These are phyloP conservation scores for Leishmania mexicana DNA, from an alignment of 208 protist species.

Conservation along the genomic window DNA sequence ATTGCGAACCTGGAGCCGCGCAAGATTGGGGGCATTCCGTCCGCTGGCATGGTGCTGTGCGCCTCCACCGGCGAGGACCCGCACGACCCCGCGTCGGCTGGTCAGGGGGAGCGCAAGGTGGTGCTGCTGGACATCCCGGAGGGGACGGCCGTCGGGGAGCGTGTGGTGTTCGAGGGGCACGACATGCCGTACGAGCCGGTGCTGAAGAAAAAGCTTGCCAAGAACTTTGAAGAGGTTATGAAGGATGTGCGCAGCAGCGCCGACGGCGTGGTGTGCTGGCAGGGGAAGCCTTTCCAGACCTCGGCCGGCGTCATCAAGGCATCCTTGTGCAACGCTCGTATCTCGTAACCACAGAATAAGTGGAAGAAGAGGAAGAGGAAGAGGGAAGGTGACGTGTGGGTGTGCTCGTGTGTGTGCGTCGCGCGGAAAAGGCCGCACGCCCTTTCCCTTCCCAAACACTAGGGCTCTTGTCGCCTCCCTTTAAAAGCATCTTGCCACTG, in stretches of 20 bases:
- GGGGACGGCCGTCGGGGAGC: slow-evolving; percentile 86
- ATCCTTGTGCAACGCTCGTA: slow-evolving; percentile 59
- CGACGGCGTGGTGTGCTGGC: slow-evolving; percentile 78
- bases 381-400: background rate
- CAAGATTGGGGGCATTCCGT: slow-evolving; percentile 91
- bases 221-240: slow-evolving; percentile 89
- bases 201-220: slow-evolving; percentile 92
- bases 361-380: too few species aligned
- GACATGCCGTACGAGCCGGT: slow-evolving; percentile 77
- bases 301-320: slow-evolving; percentile 67
- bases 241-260: slow-evolving; percentile 68
- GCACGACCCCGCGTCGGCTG: slow-evolving; percentile 42
- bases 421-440: background rate
- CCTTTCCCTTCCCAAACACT: background rate
- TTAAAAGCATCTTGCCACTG: background rate
- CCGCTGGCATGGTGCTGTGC: slow-evolving; percentile 94
- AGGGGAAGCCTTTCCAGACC: slow-evolving; percentile 67
- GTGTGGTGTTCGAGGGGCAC: slow-evolving; percentile 88
- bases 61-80: slow-evolving; percentile 66
- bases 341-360: slow-evolving; percentile 48
- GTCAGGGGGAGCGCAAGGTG: slow-evolving; percentile 58
- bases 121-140: slow-evolving; percentile 88
- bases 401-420: background rate
- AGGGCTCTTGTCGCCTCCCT: background rate
- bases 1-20: slow-evolving; percentile 94